Conservation (phyloP, 208 protist genomes). For the Crithidia sp. region DNA sequence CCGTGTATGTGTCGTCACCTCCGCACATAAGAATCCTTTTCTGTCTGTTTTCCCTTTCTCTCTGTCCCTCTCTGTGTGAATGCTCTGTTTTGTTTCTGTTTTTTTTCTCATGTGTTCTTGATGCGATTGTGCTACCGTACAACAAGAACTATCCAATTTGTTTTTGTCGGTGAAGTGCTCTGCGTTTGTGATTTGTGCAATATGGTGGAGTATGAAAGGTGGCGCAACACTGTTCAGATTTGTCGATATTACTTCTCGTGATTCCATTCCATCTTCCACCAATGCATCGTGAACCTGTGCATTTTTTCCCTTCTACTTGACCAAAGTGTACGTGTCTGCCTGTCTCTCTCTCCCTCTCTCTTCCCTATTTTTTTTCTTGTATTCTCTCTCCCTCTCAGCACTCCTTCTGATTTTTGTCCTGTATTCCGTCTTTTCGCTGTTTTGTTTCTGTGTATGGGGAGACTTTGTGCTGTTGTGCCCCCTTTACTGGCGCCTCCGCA, state of each 20-base stretch:
- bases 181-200: neutral
- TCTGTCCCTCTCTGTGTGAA: too few species aligned
- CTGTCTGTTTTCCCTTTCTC: too few species aligned
- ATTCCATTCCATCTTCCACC: neutral
- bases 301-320: conserved; percentile 5
- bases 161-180: neutral
- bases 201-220: neutral
- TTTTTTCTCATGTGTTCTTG: conserved; percentile 17
- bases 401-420: conserved; percentile 12
- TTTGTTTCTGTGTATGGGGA: conserved; percentile 11
- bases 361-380: conserved; percentile 7
- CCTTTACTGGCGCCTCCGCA: neutral
- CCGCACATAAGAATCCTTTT: too few species aligned
- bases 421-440: conserved; percentile 10
- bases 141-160: conserved; percentile 1
- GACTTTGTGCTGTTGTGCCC: conserved; percentile 1
- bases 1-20: too few species aligned
- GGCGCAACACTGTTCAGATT: neutral
- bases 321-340: neutral
- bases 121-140: conserved; percentile 5
- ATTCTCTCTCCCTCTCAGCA: too few species aligned
- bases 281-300: neutral
- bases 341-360: neutral
- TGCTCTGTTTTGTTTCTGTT: neutral
- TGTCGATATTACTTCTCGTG: neutral